phyloP scores from a whole-genome alignment of 2,329 filamentous ascomycete species.

The Diaporthe citrichinensis region DNA sequence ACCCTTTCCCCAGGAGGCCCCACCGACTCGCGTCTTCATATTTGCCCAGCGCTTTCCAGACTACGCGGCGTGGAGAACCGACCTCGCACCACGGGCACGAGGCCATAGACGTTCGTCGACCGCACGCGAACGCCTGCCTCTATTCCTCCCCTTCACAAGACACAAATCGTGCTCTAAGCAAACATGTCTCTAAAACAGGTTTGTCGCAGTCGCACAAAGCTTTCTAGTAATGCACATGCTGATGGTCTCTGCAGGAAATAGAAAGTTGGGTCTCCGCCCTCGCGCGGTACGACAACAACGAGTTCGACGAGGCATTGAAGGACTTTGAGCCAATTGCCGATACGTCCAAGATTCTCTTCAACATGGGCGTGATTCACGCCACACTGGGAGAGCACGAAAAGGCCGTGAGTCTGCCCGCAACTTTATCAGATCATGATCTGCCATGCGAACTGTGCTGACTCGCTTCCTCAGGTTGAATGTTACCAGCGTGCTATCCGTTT shows the following conservation, averaged over 20 bases:
- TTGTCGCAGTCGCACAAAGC: constrained; percentile 14
- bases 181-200: constrained; percentile 60
- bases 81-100: constrained; percentile 11
- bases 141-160: background rate
- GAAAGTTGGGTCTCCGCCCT: constrained; percentile 97
- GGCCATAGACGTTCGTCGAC: constrained; percentile 35
- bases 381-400: constrained; percentile 96
- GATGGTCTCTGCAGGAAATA: constrained; percentile 79
- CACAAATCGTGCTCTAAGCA: constrained; percentile 22
- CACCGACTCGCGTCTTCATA: constrained; percentile 33
- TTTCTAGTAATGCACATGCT: background rate
- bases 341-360: constrained; percentile 98
- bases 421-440: constrained; percentile 22
- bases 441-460: constrained; percentile 42
- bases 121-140: constrained; percentile 33
- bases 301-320: constrained; percentile 90
- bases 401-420: constrained; percentile 75
- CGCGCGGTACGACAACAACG: constrained; percentile 93
- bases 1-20: constrained; percentile 27
- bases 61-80: constrained; percentile 17
- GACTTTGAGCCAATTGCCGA: constrained; percentile 91
- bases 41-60: constrained; percentile 28
- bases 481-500: constrained; percentile 92
- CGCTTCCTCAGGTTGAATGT: constrained; percentile 80
- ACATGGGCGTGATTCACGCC: constrained; percentile 97